A percentile compares a stretch with the other conserved stretches of the same genome.
Evolutionary conservation across 2,329 filamentous ascomycete genomes (phyloP).

Genomic region (Penicillium sp.): DNA sequence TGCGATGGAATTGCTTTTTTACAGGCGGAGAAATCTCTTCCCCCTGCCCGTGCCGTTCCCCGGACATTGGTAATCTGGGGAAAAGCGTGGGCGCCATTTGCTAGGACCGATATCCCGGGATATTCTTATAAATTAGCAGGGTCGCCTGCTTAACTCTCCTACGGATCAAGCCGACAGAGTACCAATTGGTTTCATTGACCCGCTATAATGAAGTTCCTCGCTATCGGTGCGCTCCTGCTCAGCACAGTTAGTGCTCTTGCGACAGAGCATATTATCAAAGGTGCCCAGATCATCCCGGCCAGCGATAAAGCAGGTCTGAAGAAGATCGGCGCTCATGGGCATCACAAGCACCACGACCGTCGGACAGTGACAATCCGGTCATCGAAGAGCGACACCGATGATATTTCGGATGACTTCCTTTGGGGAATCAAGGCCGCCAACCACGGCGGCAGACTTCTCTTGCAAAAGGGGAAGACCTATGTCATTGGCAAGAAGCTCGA

Average conservation of each 20-base stretch:
- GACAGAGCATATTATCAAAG: constrained; percentile 19
- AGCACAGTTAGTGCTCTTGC: constrained; percentile 18
- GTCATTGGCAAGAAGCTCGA: constrained; percentile 60
- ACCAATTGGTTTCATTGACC: background rate
- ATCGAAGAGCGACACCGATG: constrained; percentile 54
- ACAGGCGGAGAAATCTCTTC: constrained; percentile 26
- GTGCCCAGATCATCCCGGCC: constrained; percentile 24
- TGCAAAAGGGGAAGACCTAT: constrained; percentile 54
- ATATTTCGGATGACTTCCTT: constrained; percentile 56
- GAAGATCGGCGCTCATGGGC: constrained; percentile 22
- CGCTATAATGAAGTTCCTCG: constrained; percentile 24
- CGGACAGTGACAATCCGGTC: constrained; percentile 52
- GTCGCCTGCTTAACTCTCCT: background rate
- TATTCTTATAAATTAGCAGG: constrained; percentile 1
- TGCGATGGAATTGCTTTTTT: constrained; percentile 5
- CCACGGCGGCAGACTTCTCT: constrained; percentile 55
- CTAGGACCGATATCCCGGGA: background rate
- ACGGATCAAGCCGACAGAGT: background rate
- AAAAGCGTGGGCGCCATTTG: background rate
- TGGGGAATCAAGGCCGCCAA: constrained; percentile 56
- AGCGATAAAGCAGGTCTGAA: constrained; percentile 17
- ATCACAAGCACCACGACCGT: constrained; percentile 31
- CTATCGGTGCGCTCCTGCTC: constrained; percentile 19
- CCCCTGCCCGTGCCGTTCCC: constrained; percentile 3
- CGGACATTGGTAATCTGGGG: background rate